Conservation (phyloP, 2,329 filamentous ascomycete species). For the Dactylellina leptospora region DNA sequence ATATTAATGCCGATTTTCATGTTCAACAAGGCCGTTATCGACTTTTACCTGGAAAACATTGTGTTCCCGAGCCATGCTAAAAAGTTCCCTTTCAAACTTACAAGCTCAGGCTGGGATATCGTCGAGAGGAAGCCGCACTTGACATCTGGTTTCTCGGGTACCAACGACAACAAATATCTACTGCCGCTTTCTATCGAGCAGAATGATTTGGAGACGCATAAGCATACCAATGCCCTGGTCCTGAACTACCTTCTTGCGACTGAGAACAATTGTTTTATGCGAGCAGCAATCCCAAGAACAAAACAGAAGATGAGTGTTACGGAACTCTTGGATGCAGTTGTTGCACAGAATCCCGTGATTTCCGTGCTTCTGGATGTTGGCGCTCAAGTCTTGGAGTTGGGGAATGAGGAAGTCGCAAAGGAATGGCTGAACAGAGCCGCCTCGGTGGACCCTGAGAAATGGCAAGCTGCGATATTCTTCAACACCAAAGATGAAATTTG, state of each 20-base stretch:
- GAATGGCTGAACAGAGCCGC: constrained; percentile 64
- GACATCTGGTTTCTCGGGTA: constrained; percentile 75
- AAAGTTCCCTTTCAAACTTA: constrained; percentile 72
- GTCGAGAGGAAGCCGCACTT: constrained; percentile 63
- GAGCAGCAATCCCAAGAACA: constrained; percentile 14
- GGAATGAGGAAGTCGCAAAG: constrained; percentile 67
- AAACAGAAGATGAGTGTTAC: constrained; percentile 56
- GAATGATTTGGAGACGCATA: constrained; percentile 66
- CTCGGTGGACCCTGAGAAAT: constrained; percentile 12
- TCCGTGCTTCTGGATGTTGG: constrained; percentile 76
- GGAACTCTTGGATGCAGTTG: constrained; percentile 63
- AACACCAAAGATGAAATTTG: constrained; percentile 66
- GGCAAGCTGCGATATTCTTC: constrained; percentile 67
- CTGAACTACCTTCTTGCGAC: constrained; percentile 67
- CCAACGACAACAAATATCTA: constrained; percentile 70
- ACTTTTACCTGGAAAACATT: constrained; percentile 70
- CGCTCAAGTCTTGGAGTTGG: constrained; percentile 73
- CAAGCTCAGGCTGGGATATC: constrained; percentile 74
- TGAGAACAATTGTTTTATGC: constrained; percentile 62
- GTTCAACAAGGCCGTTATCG: constrained; percentile 66
- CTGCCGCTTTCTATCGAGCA: constrained; percentile 69
- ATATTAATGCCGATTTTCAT: constrained; percentile 67
- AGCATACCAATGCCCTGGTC: constrained; percentile 74
- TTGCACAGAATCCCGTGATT: constrained; percentile 60
- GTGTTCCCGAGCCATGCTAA: constrained; percentile 71